Conservation (phyloP, 805 yeast species). For the Myxozyma vanderwaltii region DNA sequence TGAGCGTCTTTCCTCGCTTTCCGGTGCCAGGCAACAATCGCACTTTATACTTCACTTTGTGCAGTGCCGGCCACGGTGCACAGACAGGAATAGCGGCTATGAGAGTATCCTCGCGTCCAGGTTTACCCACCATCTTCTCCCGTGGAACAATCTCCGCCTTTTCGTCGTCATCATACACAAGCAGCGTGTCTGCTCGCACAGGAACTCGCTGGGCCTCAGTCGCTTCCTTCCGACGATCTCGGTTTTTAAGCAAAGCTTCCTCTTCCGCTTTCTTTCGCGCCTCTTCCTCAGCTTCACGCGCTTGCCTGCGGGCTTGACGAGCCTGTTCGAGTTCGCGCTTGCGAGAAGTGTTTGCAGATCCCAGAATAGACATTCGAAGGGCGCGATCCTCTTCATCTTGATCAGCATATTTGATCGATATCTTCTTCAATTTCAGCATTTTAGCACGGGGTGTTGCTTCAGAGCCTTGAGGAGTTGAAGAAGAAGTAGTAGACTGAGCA, state of each 20-base stretch:
- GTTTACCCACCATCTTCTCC: constrained; percentile 44
- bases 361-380: constrained; percentile 76
- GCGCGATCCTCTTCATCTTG: constrained; percentile 89
- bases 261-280: constrained; percentile 27
- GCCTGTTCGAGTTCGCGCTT: constrained; percentile 19
- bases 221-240: constrained; percentile 34
- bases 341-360: constrained; percentile 61
- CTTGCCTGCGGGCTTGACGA: constrained; percentile 37
- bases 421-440: constrained; percentile 79
- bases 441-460: constrained; percentile 70
- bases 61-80: constrained; percentile 88
- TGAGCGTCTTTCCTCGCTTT: constrained; percentile 84
- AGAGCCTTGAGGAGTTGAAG: constrained; percentile 25
- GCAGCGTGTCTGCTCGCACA: constrained; percentile 16
- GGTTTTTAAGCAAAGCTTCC: constrained; percentile 45
- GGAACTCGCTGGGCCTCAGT: constrained; percentile 32
- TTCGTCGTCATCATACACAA: constrained; percentile 37
- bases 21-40: constrained; percentile 76
- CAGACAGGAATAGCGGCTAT: constrained; percentile 76
- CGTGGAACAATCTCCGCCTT: constrained; percentile 48
- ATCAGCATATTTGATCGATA: constrained; percentile 78
- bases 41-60: constrained; percentile 74
- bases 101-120: constrained; percentile 52
- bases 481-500: not conserved
- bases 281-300: constrained; percentile 22